phyloP scores from a whole-genome alignment of 768 basidiomycete genomes.

The Hebeloma cylindrosporum region DNA sequence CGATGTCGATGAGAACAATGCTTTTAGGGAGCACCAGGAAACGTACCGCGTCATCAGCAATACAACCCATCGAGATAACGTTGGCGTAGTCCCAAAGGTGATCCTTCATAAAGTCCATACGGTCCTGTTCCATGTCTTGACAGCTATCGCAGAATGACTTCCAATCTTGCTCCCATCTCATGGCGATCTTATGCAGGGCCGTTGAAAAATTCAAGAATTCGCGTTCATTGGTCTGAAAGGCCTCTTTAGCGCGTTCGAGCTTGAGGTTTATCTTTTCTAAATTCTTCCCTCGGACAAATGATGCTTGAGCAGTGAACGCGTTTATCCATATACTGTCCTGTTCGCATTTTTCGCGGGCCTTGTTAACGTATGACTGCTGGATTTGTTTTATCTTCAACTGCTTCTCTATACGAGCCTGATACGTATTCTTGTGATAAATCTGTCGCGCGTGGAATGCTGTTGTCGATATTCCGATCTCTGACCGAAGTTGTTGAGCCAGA shows the following conservation, averaged over 20 bases:
- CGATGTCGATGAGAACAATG: conserved; percentile 7
- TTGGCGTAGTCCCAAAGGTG: conserved; percentile 97
- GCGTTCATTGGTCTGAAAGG: conserved; percentile 86
- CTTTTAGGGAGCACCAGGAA: neutral
- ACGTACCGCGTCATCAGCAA: conserved; percentile 92
- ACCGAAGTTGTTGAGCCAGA: conserved; percentile 72
- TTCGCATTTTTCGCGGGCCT: conserved; percentile 93
- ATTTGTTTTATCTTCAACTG: conserved; percentile 86
- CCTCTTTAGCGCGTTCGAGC: conserved; percentile 85
- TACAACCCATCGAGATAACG: conserved; percentile 92
- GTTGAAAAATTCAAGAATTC: conserved; percentile 89
- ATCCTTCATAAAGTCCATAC: conserved; percentile 94
- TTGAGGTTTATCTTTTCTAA: conserved; percentile 87
- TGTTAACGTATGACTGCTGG: conserved; percentile 82
- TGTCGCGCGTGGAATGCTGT: conserved; percentile 63
- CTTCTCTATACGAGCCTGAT: conserved; percentile 82
- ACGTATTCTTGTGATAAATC: conserved; percentile 68
- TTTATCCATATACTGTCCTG: conserved; percentile 91
- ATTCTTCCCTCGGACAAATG: conserved; percentile 90
- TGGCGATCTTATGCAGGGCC: conserved; percentile 73
- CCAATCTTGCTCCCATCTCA: conserved; percentile 93
- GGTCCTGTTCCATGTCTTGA: conserved; percentile 94
- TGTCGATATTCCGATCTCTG: conserved; percentile 70
- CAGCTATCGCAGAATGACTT: conserved; percentile 91
- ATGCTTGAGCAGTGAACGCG: conserved; percentile 87